Evolutionary conservation across 2,329 filamentous ascomycete species (phyloP), one percentile per base, ranked within the genome.

Genomic region (Cladophialophora exuberans): DNA sequence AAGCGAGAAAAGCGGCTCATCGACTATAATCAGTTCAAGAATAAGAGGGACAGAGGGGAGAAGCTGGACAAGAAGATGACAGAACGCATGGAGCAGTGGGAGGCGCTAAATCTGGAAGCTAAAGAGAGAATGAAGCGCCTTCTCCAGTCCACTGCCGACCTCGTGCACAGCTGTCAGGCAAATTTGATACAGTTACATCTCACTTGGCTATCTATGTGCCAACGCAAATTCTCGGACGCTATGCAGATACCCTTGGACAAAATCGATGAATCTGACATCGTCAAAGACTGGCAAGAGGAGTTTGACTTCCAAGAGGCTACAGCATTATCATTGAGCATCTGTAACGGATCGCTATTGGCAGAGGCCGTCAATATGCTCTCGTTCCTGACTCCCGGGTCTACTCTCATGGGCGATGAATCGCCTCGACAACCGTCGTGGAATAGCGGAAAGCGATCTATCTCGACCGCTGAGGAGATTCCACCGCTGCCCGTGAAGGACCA

Each of bases 1-100:
- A 96, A 97, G 75, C 88, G 94, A 20, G 87, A 92, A 64, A 97
- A 97, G 76, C 87, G 90, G n/a, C 83, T 95, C 11, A 76, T 93
- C 13, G 91, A 97, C 67, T 97, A 89, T 70, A 90, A 93, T 62
- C 88, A 88, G 63, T 90, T 84, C 64, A 86, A 89, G 66, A 83
- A 88, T 63, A 80, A 92, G 55, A 87, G 88, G 66, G 88, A 90
- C 39, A 81, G 84, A 28, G 90, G 90, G 59, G 92, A 95, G 71
- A 95, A 90, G 64, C 79, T 90, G 10, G 93, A 97, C 69, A 87
- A 90, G 66, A 94, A 93, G 69, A 86, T 92, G 3, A 79, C 83
- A 13, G 90, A 96, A 64, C 83, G 88, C 33, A 90, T 91, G 17
- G 90, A 96, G 66, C 88, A 95, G 68, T 99, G 96, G 70, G 83